Percentiles rank a stretch among this genome's conserved stretches.
These are phyloP conservation scores for Crithidia mellificae DNA, from an alignment of 208 protist genomes.

Conservation along the genomic window DNA sequence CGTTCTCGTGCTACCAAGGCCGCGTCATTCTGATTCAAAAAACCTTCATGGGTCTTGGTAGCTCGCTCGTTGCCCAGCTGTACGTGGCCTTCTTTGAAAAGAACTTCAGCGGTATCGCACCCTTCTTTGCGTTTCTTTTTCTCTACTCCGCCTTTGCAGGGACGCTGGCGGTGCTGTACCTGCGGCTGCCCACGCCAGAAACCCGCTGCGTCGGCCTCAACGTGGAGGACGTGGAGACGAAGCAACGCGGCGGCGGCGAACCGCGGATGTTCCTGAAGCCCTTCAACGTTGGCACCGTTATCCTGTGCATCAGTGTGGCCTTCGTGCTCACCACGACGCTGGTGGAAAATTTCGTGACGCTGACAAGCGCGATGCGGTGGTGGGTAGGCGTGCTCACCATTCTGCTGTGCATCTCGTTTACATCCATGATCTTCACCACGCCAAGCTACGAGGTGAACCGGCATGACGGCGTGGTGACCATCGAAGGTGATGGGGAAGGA, in stretches of 20 bases:
- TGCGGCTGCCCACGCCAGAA: slow-evolving; percentile 50
- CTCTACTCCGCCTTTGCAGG: slow-evolving; percentile 59
- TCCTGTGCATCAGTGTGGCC: slow-evolving; percentile 48
- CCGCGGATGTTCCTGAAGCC: slow-evolving; percentile 55
- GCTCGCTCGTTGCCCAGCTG: slow-evolving; percentile 71
- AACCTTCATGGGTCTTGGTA: slow-evolving; percentile 87
- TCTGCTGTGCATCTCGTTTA: slow-evolving; percentile 51
- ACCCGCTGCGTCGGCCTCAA: slow-evolving; percentile 74
- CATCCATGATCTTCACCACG: slow-evolving; percentile 64
- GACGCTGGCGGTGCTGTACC: slow-evolving; percentile 47
- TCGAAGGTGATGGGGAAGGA: background rate
- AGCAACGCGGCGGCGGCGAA: slow-evolving; percentile 52
- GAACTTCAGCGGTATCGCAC: slow-evolving; percentile 38
- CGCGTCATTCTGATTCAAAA: slow-evolving; percentile 84
- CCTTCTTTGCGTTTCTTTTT: slow-evolving; percentile 70
- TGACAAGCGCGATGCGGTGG: slow-evolving; percentile 30
- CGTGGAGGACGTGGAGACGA: slow-evolving; percentile 48
- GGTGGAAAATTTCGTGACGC: slow-evolving; percentile 49
- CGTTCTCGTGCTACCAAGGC: slow-evolving; percentile 77
- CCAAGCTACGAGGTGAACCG: slow-evolving; percentile 67
- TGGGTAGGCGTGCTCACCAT: slow-evolving; percentile 58
- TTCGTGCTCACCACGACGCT: slow-evolving; percentile 58
- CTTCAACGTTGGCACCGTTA: slow-evolving; percentile 61
- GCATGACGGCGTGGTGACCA: background rate
- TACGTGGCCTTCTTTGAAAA: slow-evolving; percentile 76